These are phyloP conservation scores for Cryptococcus hybrid DNA, from an alignment of 1,284 basidiomycete genomes.

Conservation along the genomic window DNA sequence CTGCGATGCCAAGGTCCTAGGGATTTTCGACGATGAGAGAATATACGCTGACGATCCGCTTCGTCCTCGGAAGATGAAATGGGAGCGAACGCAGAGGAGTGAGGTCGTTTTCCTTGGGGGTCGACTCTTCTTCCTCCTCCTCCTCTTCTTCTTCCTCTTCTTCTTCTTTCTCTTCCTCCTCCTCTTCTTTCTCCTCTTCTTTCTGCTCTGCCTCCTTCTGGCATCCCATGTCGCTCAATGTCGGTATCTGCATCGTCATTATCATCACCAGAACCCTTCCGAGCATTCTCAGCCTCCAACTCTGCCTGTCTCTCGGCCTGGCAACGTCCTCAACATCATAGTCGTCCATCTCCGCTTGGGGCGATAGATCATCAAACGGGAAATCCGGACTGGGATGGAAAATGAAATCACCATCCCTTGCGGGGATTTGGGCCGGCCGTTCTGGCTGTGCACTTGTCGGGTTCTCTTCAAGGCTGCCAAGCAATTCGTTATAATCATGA, in stretches of 20 bases:
- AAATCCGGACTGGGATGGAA: too few species aligned
- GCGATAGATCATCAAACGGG: too few species aligned
- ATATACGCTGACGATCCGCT: not conserved
- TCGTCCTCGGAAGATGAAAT: not conserved
- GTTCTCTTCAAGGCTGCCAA: too few species aligned
- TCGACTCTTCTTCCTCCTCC: constrained; percentile 10
- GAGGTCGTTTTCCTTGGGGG: not conserved
- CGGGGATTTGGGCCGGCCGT: too few species aligned
- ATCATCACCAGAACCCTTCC: not conserved
- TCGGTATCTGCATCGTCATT: not conserved
- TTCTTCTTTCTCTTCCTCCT: constrained; percentile 4
- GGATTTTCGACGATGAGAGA: not conserved
- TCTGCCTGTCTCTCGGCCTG: not conserved
- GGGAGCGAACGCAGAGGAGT: not conserved
- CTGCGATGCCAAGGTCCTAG: too few species aligned
- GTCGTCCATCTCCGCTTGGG: not conserved
- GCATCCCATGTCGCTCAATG: not conserved
- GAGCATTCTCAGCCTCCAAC: not conserved
- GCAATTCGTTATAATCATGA: too few species aligned
- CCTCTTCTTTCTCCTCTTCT: constrained; percentile 3
- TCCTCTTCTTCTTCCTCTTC: constrained; percentile 12
- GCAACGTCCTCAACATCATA: not conserved
- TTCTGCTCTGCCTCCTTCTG: not conserved
- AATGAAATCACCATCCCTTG: too few species aligned
- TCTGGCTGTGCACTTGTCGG: too few species aligned